Evolutionary conservation across 2,329 filamentous ascomycete species (phyloP), one percentile per base, ranked within the genome.

Genomic region (Dothidotthia symphoricarpi): DNA sequence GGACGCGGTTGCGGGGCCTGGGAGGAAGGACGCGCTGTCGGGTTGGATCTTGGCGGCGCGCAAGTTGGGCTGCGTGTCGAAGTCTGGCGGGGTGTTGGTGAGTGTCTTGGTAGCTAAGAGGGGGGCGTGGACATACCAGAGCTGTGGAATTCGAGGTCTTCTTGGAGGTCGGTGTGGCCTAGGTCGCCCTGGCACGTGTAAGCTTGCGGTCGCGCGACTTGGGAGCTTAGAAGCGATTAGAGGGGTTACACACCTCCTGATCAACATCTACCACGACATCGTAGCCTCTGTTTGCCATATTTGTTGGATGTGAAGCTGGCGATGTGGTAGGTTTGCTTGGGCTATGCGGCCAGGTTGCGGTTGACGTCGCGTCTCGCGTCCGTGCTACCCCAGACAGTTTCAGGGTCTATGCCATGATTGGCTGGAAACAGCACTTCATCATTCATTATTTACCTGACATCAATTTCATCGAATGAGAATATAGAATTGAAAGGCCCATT

Each of bases 241-340:
- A 24, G 16, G 12, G 10, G 9, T 17, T 28, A 30, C 70, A 51
- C 72, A 95, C 89, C 80, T 97, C 93, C 61, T 93, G 88, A 67
- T 98, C 93, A 39, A 97, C 85, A 61, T 98, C 93, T 43, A 98
- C 93, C 52, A 98, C 91, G 46, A 95, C 93, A 75, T 98, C 93
- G 69, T 98, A 98, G 56, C 90, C 90, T 63, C 87, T 78, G 68
- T 86, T 86, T 41, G 86, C 80, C 86, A 90, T 90, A 25, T 14
- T 50, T 38, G 34, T 28, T 30, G 25, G 43, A 27, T 41, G 46
- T 25, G 41, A 24, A 43, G 36, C 46, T 35, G 36, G 32, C 16
- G 31, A 27, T 39, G 35, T 40, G 42, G 37, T 44, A 39, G 54
- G 48, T 51, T 58, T 50, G 44, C 44, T 52, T 36, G 30, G 56